Evolutionary conservation across 2,329 filamentous ascomycete species (phyloP), one percentile per base, ranked within the genome.

Genomic region (Trichocomaceae sp.): DNA sequence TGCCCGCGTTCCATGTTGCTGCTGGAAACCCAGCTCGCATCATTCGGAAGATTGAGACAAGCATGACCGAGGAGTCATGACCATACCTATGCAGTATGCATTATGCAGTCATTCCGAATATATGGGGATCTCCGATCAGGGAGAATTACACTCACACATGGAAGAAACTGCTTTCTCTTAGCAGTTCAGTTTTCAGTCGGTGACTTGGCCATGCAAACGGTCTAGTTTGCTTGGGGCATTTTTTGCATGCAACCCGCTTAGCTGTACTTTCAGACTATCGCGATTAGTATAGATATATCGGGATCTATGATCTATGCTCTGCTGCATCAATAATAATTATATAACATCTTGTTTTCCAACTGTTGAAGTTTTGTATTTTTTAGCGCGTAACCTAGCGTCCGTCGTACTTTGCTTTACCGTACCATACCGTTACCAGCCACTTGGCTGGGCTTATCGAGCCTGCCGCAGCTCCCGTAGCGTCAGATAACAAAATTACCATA

Each of bases 1-100:
- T 74, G 22, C 72, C 72, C 19, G 60, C 71, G 19, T 75, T 72
- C 55, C 71, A 74, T 60, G 63, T 75, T 20, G 72, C 63, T 46
- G 68, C 66, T 17, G 72, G 72, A 5, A 75, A 75, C 51, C 72
- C 72, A 29, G 72, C 70, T 8, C 65, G 59, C 44, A 63, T 74
- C 17, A 64, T 73, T 50, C 64, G 70, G 33, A 69, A 66, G 52
- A 72, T 75, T 58, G 66, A 74, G 49, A 72, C 70, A 0, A 59
- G 65, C 6, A 69, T 71, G 67, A 59, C 56, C 5, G 57, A 63
- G 17, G 60, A 48, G 56, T 22, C 33, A 31, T 47, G 31, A 41
- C 8, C 29, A 26, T 6, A 13, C 12, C 5, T 17, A 29, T 9
- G n/a, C 22, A 15, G 13, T 29, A n/a, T 9, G n/a, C 22, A 15